phyloP scores from a whole-genome alignment of 345 rosid species.

The Lepidium africanum region DNA sequence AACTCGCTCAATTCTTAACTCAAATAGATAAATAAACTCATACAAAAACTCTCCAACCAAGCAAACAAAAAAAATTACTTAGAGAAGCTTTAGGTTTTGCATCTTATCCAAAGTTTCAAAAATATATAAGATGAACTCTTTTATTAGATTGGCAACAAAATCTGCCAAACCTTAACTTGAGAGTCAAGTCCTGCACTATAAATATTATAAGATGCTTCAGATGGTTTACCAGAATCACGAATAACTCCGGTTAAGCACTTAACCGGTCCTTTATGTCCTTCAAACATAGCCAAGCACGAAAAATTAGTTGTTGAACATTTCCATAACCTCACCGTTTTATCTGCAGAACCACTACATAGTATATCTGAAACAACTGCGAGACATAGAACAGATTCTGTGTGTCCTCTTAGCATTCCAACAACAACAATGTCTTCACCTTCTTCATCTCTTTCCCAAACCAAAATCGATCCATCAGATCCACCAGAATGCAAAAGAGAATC shows the following conservation, averaged over 20 bases:
- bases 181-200: slow-evolving; percentile 87
- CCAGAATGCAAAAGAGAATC: slow-evolving; percentile 62
- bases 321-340: slow-evolving; percentile 75
- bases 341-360: slow-evolving; percentile 84
- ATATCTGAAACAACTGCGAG: slow-evolving; percentile 48
- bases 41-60: background rate
- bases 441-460: slow-evolving; percentile 59
- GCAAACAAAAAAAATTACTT: background rate
- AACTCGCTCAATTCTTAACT: background rate
- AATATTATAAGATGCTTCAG: slow-evolving; percentile 36
- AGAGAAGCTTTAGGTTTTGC: background rate
- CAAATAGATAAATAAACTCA: background rate
- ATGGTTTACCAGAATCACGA: slow-evolving; percentile 30
- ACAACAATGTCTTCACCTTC: slow-evolving; percentile 37
- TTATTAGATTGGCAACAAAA: slow-evolving; percentile 35
- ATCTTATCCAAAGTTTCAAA: background rate
- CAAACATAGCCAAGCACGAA: slow-evolving; percentile 56
- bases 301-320: slow-evolving; percentile 32
- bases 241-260: slow-evolving; percentile 69
- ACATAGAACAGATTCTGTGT: slow-evolving; percentile 63
- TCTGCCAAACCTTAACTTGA: slow-evolving; percentile 78
- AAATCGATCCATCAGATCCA: slow-evolving; percentile 58
- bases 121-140: background rate
- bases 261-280: slow-evolving; percentile 83
- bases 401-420: slow-evolving; percentile 60